Evolutionary conservation across 208 protist genomes (phyloP).

Genomic region (Wallacemonas rigidus): DNA sequence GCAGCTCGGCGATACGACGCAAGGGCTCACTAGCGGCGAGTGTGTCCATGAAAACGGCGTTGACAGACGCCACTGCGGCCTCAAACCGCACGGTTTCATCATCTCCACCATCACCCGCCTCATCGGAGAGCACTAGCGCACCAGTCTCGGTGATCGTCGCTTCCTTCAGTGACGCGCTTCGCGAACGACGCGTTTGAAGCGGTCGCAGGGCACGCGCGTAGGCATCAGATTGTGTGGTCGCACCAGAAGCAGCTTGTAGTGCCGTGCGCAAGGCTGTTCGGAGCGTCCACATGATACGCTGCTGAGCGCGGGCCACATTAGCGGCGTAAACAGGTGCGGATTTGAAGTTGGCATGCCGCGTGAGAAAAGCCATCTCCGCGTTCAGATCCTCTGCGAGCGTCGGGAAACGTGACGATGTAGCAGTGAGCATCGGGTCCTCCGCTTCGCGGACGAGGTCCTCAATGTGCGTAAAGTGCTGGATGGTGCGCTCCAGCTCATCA

Average conservation of each 20-base stretch:
- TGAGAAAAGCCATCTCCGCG: slow-evolving; percentile 79
- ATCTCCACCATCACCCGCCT: slow-evolving; percentile 16
- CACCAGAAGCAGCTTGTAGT: slow-evolving; percentile 19
- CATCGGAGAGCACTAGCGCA: neutral
- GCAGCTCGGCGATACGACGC: slow-evolving; percentile 75
- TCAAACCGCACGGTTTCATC: slow-evolving; percentile 34
- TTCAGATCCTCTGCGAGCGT: slow-evolving; percentile 77
- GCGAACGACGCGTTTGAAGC: neutral
- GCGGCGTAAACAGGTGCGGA: slow-evolving; percentile 77
- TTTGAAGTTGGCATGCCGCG: slow-evolving; percentile 63
- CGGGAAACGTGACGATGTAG: slow-evolving; percentile 60
- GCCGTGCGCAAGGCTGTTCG: slow-evolving; percentile 49
- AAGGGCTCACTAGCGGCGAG: slow-evolving; percentile 51
- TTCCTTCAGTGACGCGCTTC: neutral
- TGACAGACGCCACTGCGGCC: slow-evolving; percentile 43
- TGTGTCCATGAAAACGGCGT: slow-evolving; percentile 51
- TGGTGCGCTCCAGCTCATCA: slow-evolving; percentile 66
- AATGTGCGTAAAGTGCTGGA: slow-evolving; percentile 80
- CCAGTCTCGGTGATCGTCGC: neutral
- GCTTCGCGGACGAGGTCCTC: slow-evolving; percentile 71
- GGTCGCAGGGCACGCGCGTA: neutral
- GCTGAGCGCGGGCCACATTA: slow-evolving; percentile 60
- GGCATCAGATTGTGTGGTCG: neutral
- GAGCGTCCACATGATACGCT: slow-evolving; percentile 48
- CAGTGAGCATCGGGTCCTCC: slow-evolving; percentile 63